Evolutionary conservation across 441 rosid genomes (phyloP), one percentile per base, ranked within the genome.

Genomic region (Adansonia grandidieri): DNA sequence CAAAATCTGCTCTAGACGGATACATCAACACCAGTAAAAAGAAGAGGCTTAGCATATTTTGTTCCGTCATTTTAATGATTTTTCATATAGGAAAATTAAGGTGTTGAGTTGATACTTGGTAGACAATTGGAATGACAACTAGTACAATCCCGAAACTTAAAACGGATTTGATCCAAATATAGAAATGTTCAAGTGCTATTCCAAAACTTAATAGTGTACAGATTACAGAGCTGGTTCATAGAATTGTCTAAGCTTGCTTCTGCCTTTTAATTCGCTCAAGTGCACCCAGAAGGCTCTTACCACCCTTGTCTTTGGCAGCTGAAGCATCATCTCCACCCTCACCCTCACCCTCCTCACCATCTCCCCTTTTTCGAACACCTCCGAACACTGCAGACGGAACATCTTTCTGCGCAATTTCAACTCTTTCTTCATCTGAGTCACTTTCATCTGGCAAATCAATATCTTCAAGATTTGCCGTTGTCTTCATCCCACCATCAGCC

Each of bases 311-410:
- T 4, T 84, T 89, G 32, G 65, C 83, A 37, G 17, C 51, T 13
- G 19, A 56, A 5, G 32, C 63, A 72, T 72, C 51, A 54, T n/a
- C 75, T 54, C 75, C 75, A 11, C 67, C 86, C 10, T 68, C 82
- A 9, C 76, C 84, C 14, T 62, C 82, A 9, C 76, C 84, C 14
- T 62, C 82, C 8, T 85, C 88, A 0, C 65, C 78, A 53, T 83
- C 95, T 3, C 88, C 96, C 81, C 98, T 93, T 90, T 90, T 96
- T 71, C 92, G 82, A 70, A 94, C 80, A 22, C 97, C 97, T 58
- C 98, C 98, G 40, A 90, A 94, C 1, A 96, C 98, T 6, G 94
- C 97, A 1, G 91, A 78, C 0, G 98, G 99, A 37, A 96, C 97
- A 20, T 91, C 97, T 71, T 87, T 96, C 75, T 91, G 97, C 0